Base-by-base conservation (phyloP, 768 basidiomycete species). In the Hygrophoropsis aurantiaca region DNA sequence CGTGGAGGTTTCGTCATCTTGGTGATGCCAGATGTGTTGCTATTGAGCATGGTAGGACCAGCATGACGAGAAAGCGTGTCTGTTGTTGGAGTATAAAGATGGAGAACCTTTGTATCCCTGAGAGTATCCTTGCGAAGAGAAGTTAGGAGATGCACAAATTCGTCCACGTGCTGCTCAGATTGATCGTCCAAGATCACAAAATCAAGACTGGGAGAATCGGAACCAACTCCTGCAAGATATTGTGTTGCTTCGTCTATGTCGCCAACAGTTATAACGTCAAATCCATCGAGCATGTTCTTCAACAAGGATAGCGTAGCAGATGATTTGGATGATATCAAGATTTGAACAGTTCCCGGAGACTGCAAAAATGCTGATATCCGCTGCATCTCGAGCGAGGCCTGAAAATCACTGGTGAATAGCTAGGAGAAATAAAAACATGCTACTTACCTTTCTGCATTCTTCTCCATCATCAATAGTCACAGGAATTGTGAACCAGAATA, bases 1-100 rank as follows among this genome's bases (percentile, higher is more conserved):
- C 85, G 72, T 10, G 85, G 83, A 0, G 85, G 85, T 60, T 87
- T 87, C 8, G 83, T 85, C 74, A 87, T 81, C 51, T 82, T 80
- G 20, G 81, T 70, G 5, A 87, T 75, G 11, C 81, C 80, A 1
- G 80, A 72, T 24, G 72, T 74, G 39, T 68, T 73, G 50, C 65
- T 80, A 36, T 69, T 75, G 23, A 70, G 68, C 47, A 82, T 78
- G 15, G 80, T 68, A 21, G 38, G 37, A 7, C 36, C 36, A 1
- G 74, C 67, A 35, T 76, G 74, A 15, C 80, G 78, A 5, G 77
- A 71, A 32, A 75, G 70, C 25, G 61, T 53, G 51, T 78, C 81
- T 18, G 81, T 80, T 1, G 82, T 84, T 2, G 85, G 86, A 1
- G 85, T 87, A 59, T 85, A 86, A 16, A 89, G 68, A 51, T 87